Conservation (phyloP, 2,329 filamentous ascomycete genomes). For the Alternaria novae-zelandiae region DNA sequence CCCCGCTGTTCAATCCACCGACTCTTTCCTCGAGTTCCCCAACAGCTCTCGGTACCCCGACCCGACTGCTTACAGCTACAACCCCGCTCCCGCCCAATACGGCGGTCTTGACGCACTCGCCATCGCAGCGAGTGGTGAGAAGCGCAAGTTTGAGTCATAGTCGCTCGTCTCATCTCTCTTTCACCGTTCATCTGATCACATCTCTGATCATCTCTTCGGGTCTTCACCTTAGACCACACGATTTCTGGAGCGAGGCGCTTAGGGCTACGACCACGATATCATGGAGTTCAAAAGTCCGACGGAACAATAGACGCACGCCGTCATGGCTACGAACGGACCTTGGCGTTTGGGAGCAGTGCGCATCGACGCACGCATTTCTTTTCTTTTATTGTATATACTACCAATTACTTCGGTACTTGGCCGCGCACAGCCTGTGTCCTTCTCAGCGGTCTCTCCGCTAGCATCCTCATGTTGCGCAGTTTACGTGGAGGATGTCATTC, state of each 20-base stretch:
- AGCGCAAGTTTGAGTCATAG: conserved; percentile 44
- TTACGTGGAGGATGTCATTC: conserved; percentile 10
- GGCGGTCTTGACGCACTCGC: conserved; percentile 48
- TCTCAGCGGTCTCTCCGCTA: background rate
- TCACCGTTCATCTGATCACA: conserved; percentile 2
- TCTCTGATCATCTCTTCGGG: background rate
- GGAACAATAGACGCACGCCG: conserved; percentile 49
- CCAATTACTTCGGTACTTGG: conserved; percentile 6
- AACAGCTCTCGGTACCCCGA: conserved; percentile 42
- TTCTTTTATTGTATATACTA: conserved; percentile 23
- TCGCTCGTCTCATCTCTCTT: background rate
- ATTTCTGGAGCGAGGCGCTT: conserved; percentile 17
- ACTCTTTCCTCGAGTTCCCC: conserved; percentile 31
- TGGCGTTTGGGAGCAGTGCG: conserved; percentile 20
- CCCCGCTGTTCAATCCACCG: conserved; percentile 36
- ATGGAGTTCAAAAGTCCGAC: conserved; percentile 30
- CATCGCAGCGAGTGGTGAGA: conserved; percentile 46
- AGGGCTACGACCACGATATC: conserved; percentile 9
- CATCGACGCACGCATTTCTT: conserved; percentile 15
- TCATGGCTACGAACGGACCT: conserved; percentile 46
- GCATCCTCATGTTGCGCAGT: conserved; percentile 6
- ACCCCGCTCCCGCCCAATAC: conserved; percentile 25
- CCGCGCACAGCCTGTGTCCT: background rate
- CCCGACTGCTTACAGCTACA: conserved; percentile 34
- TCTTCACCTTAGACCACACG: background rate